These are phyloP conservation scores for Lepiota venenata DNA, from an alignment of 768 basidiomycete genomes.

Conservation along the genomic window DNA sequence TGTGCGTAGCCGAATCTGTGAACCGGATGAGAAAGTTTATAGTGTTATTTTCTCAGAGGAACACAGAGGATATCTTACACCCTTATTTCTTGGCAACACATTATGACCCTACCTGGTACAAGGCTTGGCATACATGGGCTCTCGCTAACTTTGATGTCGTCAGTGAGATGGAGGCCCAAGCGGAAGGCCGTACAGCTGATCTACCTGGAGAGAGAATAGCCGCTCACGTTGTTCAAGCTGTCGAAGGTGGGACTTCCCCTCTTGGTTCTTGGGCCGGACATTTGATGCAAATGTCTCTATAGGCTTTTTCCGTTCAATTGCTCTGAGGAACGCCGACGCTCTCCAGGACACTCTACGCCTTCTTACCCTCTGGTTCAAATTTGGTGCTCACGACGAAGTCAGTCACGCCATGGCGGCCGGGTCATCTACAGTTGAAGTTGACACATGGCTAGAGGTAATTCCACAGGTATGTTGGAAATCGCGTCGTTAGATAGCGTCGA, in stretches of 20 bases:
- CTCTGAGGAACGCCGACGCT: conserved; percentile 84
- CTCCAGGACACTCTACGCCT: conserved; percentile 93
- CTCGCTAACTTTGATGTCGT: conserved; percentile 95
- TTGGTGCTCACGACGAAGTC: conserved; percentile 86
- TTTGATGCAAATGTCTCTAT: conserved; percentile 11
- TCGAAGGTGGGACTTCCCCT: conserved; percentile 58
- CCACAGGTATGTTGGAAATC: conserved; percentile 74
- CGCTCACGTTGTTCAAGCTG: conserved; percentile 85
- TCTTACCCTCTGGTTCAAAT: conserved; percentile 97
- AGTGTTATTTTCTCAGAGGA: conserved; percentile 43
- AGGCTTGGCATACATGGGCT: conserved; percentile 99
- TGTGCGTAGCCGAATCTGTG: conserved; percentile 42
- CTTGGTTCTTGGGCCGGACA: neutral
- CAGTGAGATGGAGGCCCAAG: conserved; percentile 68
- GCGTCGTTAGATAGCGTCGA: neutral
- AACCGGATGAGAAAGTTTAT: neutral
- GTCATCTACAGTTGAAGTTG: conserved; percentile 86
- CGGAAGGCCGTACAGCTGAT: conserved; percentile 51
- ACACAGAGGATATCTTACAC: conserved; percentile 77
- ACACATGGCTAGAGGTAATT: conserved; percentile 98
- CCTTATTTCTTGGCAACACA: conserved; percentile 86
- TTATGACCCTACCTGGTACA: conserved; percentile 96
- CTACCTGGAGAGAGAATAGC: conserved; percentile 62
- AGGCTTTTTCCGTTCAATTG: conserved; percentile 96
- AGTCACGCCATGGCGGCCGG: conserved; percentile 86